These are phyloP conservation scores for Silene uniflora DNA, from an alignment of 148 eudicot genomes.

Conservation along the genomic window DNA sequence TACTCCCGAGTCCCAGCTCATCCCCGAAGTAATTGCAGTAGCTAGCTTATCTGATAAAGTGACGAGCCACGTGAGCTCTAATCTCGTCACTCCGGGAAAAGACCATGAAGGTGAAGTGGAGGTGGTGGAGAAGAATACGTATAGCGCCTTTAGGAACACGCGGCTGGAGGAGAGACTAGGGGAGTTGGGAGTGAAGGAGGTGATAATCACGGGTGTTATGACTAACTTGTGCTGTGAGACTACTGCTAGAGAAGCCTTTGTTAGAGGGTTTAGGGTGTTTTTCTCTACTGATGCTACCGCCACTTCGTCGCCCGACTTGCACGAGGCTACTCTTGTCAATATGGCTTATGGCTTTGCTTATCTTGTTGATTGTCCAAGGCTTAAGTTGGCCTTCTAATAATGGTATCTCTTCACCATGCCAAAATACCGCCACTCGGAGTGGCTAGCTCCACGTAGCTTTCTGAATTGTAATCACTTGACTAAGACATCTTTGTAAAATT, in stretches of 20 bases:
- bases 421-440: no score
- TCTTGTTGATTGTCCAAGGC: conserved; percentile 64
- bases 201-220: conserved; percentile 77
- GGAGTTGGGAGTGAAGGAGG: conserved; percentile 66
- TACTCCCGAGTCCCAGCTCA: conserved; percentile 53
- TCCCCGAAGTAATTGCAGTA: conserved; percentile 30
- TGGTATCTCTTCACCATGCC: no score
- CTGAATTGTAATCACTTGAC: no score
- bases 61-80: no score
- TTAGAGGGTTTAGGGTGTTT: conserved; percentile 74
- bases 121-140: conserved; percentile 72
- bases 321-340: conserved; percentile 67
- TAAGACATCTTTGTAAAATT: no score
- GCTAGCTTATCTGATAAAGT: neutral
- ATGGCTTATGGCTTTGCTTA: conserved; percentile 88
- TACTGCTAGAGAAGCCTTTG: conserved; percentile 77
- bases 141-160: conserved; percentile 73
- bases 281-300: conserved; percentile 86
- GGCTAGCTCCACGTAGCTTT: no score
- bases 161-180: conserved; percentile 51
- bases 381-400: conserved; percentile 34
- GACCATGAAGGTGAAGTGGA: conserved; percentile 10
- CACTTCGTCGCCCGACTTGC: conserved; percentile 55
- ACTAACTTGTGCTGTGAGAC: conserved; percentile 89
- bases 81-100: neutral